Base-by-base conservation (phyloP, 2,329 filamentous ascomycete genomes). In the Ophiostoma sp. region DNA sequence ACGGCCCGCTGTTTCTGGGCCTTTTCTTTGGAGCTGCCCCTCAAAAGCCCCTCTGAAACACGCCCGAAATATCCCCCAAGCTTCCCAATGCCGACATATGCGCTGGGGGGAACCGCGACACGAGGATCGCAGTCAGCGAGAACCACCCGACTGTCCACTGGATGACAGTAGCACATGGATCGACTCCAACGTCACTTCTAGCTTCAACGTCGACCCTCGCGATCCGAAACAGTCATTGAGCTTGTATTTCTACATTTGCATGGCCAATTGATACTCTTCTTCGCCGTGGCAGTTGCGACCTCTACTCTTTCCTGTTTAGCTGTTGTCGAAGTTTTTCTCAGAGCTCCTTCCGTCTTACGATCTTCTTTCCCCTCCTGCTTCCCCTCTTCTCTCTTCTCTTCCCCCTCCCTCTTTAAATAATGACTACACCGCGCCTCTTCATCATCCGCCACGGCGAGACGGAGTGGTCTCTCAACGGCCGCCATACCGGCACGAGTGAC, bases 381-480 rank as follows among this genome's bases (percentile, higher is more conserved):
- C 22, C 55, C 50, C 12, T 28, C 50, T 25, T 55, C 22, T 28
- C 19, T 15, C 9, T 25, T 12, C 1, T 55, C 50, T 3, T 17
- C 19, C 33, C 28, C 31, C 12, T 17, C n/a, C 12, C 50, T 12
- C 2, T 42, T 15, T 48, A 22, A n/a, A 57, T 17, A 28, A 83
- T 83, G 82, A 66, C 82, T 1, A 89, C 91, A 1, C 93, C 93
- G 1, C 88, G 93, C 71, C 90, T 93, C 80, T 95, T 95, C 84
- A 89, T 96, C 77, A 84, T 94, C 80, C 93, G 95, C 78, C 95
- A 98, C 80, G 95, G 95, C 83, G 94, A 98, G 84, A 98, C 95
- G 3, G 94, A 97, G 85, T 98, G 95, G 95, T 97, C 93, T 5
- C 89, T 97, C 66, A 92, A 92, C 77, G 95, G 94, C 72, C 88